Base-by-base conservation (phyloP, 106 monocot species). In the Narthecium ossifragum region DNA sequence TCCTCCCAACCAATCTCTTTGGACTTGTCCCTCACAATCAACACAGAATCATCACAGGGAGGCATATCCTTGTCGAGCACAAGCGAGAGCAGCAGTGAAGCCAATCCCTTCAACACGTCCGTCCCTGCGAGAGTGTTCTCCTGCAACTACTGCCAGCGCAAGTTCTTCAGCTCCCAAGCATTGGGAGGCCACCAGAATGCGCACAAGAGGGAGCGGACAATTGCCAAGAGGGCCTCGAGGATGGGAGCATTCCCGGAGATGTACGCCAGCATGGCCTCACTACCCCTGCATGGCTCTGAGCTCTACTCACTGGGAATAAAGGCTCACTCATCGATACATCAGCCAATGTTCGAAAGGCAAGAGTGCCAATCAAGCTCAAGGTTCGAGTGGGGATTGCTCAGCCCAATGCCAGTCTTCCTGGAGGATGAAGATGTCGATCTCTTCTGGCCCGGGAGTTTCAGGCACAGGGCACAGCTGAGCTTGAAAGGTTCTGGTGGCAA, bases 91-190 rank as follows among this genome's bases (percentile, higher is more conserved):
- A 67, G 62, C 26, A 68, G 27, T 14, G 62, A 38, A 7, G n/a
- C 17, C 10, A 26, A 26, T 13, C 4, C 34, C 5, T 26, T 23
- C 17, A 39, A 10, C 2, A 9, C 34, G n/a, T 29, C 56, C 0
- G 32, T 56, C 24, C 67, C 75, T 1, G 14, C 56, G 0, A 51
- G 75, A 23, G 68, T 72, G 40, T 78, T 78, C 57, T 68, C 75
- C 13, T 84, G 78, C 71, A 83, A 83, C 74, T 83, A 83, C 60
- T 83, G 83, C 74, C 65, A 63, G 24, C 64, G 83, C 13, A 74
- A 83, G 53, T 83, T 83, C 74, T 78, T 34, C 66, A 84, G 78
- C 64, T 78, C 80, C 4, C 75, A 75, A 46, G 75, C 80, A 7
- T 29, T 81, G 26, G 75, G 80, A 1, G 80, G 80, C 24, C 80